A percentile compares a stretch with the other conserved stretches of the same genome.
Evolutionary conservation across 1,284 basidiomycete genomes (phyloP).

Genomic region (Trichosporon sp.): DNA sequence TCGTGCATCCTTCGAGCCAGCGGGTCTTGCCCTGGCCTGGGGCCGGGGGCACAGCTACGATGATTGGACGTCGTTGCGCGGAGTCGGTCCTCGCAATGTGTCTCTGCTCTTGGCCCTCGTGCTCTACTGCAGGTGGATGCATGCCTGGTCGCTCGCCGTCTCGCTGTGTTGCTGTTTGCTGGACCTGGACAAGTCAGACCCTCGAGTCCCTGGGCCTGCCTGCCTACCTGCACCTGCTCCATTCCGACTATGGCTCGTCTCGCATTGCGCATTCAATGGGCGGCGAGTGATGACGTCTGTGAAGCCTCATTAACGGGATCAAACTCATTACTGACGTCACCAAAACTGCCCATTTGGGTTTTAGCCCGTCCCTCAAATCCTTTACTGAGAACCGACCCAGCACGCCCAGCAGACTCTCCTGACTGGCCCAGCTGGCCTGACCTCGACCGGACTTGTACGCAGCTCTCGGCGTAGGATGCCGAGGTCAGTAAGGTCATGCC

Average conservation of each 20-base stretch:
- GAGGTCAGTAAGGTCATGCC: background rate
- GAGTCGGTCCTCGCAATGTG: background rate
- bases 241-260: conserved; percentile 1
- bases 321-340: conserved; percentile 9
- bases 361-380: background rate
- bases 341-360: background rate
- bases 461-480: background rate
- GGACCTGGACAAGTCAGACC: background rate
- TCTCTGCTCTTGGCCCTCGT: conserved; percentile 6
- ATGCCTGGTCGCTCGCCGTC: background rate
- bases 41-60: background rate
- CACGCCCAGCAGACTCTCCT: background rate
- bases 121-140: background rate
- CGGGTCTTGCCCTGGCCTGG: background rate
- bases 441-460: background rate
- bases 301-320: background rate
- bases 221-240: background rate
- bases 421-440: background rate
- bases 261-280: conserved; percentile 5
- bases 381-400: background rate
- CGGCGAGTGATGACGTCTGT: conserved; percentile 14
- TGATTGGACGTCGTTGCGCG: conserved; percentile 8
- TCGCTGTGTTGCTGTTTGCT: conserved; percentile 9
- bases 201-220: background rate
- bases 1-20: background rate